phyloP scores from a whole-genome alignment of 495 filamentous ascomycete species.

The Aspergillus incahuasiensis region DNA sequence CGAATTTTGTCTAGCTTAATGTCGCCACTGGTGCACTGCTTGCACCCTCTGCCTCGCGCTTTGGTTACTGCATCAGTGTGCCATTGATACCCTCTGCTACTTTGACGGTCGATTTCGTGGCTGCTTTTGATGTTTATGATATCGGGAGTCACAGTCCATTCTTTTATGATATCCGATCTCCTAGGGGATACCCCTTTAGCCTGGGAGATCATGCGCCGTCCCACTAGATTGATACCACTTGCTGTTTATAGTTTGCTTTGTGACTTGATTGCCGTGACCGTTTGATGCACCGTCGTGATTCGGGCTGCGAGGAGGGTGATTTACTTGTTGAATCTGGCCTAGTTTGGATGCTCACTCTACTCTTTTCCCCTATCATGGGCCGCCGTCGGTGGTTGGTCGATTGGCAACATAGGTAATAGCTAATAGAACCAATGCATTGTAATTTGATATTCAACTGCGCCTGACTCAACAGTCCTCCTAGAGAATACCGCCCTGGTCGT shows the following conservation, averaged over 20 bases:
- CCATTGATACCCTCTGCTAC: constrained; percentile 27
- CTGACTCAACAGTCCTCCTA: no score
- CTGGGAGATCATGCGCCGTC: constrained; percentile 38
- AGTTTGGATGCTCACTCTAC: constrained; percentile 15
- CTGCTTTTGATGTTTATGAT: constrained; percentile 18
- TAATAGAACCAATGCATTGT: constrained; percentile 23
- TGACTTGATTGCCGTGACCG: constrained; percentile 23
- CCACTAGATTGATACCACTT: constrained; percentile 53
- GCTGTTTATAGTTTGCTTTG: constrained; percentile 28
- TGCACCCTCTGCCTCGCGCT: constrained; percentile 14
- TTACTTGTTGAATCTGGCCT: constrained; percentile 19
- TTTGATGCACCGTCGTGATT: constrained; percentile 33
- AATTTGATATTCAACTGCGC: constrained; percentile 6
- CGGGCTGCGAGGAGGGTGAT: constrained; percentile 32
- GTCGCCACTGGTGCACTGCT: constrained; percentile 34
- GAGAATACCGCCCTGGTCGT: no score
- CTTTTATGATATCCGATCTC: constrained; percentile 38
- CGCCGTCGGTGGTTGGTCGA: constrained; percentile 11
- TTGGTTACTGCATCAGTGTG: constrained; percentile 10
- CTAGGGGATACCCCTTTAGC: constrained; percentile 31
- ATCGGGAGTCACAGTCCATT: constrained; percentile 28
- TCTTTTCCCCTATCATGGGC: constrained; percentile 14
- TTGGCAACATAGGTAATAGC: constrained; percentile 20
- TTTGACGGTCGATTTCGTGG: constrained; percentile 24
- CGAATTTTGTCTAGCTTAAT: constrained; percentile 14